Base-by-base conservation (phyloP, 1,284 basidiomycete species). In the Schizopora paradoxa region DNA sequence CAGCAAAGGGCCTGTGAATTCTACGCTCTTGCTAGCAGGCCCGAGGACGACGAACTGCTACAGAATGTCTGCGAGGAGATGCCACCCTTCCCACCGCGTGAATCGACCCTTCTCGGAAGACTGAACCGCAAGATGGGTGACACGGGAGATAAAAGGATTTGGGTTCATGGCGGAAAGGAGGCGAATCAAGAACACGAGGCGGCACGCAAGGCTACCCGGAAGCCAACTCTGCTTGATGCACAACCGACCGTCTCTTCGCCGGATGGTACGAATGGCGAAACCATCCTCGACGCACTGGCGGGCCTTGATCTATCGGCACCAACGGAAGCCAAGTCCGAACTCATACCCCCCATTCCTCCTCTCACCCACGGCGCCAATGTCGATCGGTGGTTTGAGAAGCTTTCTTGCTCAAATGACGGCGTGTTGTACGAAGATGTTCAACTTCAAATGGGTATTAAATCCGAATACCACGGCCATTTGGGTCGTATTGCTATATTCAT, bases 1-100 rank as follows among this genome's bases (percentile, higher is more conserved):
- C 96, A 99, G 65, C 96, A 99, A 64, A 83, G 96, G 37, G 96
- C 96, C 33, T 99, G 95, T 77, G 93, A 98, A 66, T 97, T 92
- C 63, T 87, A 88, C 52, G 86, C 89, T 0, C 73, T 98, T 13
- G 85, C 92, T 6, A 81, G 74, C 14, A 74, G 88, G 18, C 69
- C 82, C 22, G 91, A 94, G 34, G 86, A 92, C 33, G 93, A 98
- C 59, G 93, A 94, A 57, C 73, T 98, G 32, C 69, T 99, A 44
- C 90, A 94, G 61, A 88, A 89, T 47, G 82, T 99, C 10, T 98
- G 94, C 65, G 96, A 98, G 62, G 96, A 99, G 68, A 99, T 99
- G 85, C 96, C 96, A 5, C 91, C 95, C 0, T 99, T 97, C 74
- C 91, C 94, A 1, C 89, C 96, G 47, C 82, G 94, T 41, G 89